Evolutionary conservation across 192 early-diverging fungal genomes (phyloP).

Genomic region (Borealophlyctis nickersoniae): DNA sequence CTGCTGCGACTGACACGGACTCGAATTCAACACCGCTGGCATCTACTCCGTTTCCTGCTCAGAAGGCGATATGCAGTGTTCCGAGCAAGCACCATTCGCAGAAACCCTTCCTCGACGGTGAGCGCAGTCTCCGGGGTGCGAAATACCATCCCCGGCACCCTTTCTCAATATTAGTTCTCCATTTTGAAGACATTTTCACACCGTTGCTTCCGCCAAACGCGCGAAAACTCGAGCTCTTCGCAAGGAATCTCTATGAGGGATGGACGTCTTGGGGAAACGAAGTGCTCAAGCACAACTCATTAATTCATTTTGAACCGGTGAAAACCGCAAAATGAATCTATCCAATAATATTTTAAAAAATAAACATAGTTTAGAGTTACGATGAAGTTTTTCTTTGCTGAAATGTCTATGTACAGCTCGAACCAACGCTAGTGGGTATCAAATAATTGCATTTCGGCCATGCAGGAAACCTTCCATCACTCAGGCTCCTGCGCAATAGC

Average conservation of each 20-base stretch:
- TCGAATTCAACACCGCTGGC: no score
- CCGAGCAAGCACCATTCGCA: slow-evolving; percentile 56
- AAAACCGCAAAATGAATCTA: no score
- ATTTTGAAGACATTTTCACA: slow-evolving; percentile 1
- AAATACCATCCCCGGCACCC: slow-evolving; percentile 17
- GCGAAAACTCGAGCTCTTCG: slow-evolving; percentile 63
- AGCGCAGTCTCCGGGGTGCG: neutral
- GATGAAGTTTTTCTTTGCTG: no score
- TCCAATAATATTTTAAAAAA: no score
- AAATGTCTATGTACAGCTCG: no score
- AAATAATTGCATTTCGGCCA: no score
- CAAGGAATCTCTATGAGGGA: slow-evolving; percentile 51
- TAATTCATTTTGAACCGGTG: neutral
- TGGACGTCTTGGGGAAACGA: slow-evolving; percentile 74
- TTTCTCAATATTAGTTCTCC: neutral
- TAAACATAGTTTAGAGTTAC: no score
- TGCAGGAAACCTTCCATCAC: no score
- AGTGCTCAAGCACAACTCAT: slow-evolving; percentile 50
- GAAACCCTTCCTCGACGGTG: slow-evolving; percentile 59
- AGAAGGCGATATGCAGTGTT: slow-evolving; percentile 47
- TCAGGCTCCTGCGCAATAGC: slow-evolving; percentile 22
- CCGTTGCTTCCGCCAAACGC: slow-evolving; percentile 16
- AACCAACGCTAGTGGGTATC: no score
- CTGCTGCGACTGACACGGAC: no score
- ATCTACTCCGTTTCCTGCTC: slow-evolving; percentile 16